phyloP scores from a whole-genome alignment of 768 basidiomycete genomes.

The Leccinellum rugosiceps region DNA sequence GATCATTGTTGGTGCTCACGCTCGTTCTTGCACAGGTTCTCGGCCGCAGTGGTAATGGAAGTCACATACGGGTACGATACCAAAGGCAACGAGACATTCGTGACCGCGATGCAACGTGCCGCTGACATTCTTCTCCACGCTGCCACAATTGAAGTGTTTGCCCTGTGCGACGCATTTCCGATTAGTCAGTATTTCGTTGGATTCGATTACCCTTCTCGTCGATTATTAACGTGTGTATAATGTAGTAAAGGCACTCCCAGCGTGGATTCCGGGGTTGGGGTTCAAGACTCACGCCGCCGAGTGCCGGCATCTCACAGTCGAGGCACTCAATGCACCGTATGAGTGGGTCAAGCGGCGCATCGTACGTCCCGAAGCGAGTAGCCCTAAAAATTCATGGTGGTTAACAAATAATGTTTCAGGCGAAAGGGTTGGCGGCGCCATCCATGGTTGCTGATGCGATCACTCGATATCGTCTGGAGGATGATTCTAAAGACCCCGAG shows the following conservation, averaged over 20 bases:
- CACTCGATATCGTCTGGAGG: neutral
- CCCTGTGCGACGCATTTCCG: neutral
- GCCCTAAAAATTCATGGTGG: neutral
- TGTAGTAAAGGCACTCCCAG: neutral
- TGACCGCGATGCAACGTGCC: constrained; percentile 7
- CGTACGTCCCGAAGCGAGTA: neutral
- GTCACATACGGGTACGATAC: constrained; percentile 1
- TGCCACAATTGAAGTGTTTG: neutral
- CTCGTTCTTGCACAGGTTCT: neutral
- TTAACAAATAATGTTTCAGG: neutral
- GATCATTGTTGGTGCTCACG: neutral
- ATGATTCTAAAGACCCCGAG: neutral
- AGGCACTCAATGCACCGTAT: neutral
- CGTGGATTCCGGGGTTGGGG: neutral
- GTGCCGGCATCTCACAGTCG: neutral
- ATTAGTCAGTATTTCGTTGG: neutral
- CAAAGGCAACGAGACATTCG: neutral
- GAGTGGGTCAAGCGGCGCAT: neutral
- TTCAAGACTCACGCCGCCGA: neutral
- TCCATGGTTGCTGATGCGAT: neutral
- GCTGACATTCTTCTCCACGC: constrained; percentile 4
- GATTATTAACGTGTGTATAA: neutral
- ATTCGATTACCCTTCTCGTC: neutral
- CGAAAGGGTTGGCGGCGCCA: neutral
- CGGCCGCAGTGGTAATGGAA: neutral